A percentile compares a stretch with the other conserved stretches of the same genome.
phyloP scores from a whole-genome alignment of 108 stramenopile species.

The Fragilaria crotonensis region DNA sequence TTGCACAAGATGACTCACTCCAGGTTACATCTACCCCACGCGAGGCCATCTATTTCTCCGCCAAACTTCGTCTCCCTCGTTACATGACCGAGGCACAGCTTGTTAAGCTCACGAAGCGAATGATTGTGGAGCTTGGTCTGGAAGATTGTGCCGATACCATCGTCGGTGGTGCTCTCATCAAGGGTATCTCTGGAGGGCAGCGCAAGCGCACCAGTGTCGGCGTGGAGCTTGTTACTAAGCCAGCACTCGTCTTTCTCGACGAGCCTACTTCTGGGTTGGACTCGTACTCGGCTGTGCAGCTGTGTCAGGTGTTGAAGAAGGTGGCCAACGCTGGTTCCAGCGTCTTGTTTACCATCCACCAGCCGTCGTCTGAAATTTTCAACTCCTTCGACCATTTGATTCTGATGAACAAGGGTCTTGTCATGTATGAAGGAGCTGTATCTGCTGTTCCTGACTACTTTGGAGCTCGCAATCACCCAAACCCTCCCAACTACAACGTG shows the following conservation, averaged over 20 bases:
- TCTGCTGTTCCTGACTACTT: constrained; percentile 38
- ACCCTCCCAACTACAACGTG: constrained; percentile 58
- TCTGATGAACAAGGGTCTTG: constrained; percentile 36
- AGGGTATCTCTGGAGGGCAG: constrained; percentile 61
- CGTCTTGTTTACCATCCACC: constrained; percentile 71
- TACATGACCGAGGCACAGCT: constrained; percentile 44
- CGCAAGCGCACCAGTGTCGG: constrained; percentile 47
- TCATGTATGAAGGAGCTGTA: constrained; percentile 40
- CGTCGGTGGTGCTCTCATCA: constrained; percentile 51
- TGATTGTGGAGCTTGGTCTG: constrained; percentile 71
- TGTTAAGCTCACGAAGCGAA: constrained; percentile 53
- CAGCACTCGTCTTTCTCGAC: constrained; percentile 43
- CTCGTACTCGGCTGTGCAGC: constrained; percentile 45
- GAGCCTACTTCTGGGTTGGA: constrained; percentile 74
- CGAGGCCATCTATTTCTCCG: constrained; percentile 83
- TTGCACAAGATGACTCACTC: constrained; percentile 82
- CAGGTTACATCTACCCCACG: constrained; percentile 67
- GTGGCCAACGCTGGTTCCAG: constrained; percentile 57
- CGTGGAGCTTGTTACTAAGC: constrained; percentile 55
- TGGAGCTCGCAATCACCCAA: constrained; percentile 38
- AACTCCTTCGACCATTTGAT: constrained; percentile 45
- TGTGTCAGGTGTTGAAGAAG: constrained; percentile 49
- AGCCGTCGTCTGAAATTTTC: constrained; percentile 64
- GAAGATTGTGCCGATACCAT: constrained; percentile 54
- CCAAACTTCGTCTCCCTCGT: constrained; percentile 60